Evolutionary conservation across 2,329 filamentous ascomycete genomes (phyloP), one percentile per base, ranked within the genome.

Genomic region (Xylariaceae sp.): DNA sequence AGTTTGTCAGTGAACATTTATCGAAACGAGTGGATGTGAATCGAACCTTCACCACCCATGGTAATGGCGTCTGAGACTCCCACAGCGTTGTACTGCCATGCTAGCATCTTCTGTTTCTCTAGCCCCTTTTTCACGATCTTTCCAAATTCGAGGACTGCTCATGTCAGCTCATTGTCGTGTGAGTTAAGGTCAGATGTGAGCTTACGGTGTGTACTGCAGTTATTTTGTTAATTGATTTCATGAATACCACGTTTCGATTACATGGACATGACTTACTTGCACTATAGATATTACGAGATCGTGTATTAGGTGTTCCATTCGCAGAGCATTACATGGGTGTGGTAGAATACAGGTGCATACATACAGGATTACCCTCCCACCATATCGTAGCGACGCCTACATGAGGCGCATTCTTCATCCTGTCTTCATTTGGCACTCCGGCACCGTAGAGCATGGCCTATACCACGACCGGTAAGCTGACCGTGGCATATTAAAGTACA

Each of bases 371-470:
- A 28, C 93, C 93, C 72, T 97, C 91, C 92, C 92, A 97, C 92
- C 92, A 97, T 5, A 97, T 89, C 5, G 88, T 91, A 7, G 91
- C 88, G 66, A 97, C 84, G 52, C 93, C 93, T 22, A 97, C 89
- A 58, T 97, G 93, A 12, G 93, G 90, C 48, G 88, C 88, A 51
- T 81, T 93, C 73, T 93, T 92, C 89, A 97, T 96, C 65, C 86
- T 84, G 50, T 94, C 78, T 63, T 84, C 80, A 66, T 90, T 83
- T 1, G 91, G 89, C 33, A 97, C 88, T 19, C 93, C 93, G 9
- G 93, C 91, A 13, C 89, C 92, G 72, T 96, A 97, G 18, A 97
- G 81, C 93, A 97, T 97, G 40, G 93, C 90, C 87, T 92, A 61
- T 9, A 16, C 33, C 10, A 38, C 5, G 5, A 5, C 16, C 5